These are phyloP conservation scores for Coniochaeta sp. DNA, from an alignment of 2,329 filamentous ascomycete genomes.

Conservation along the genomic window DNA sequence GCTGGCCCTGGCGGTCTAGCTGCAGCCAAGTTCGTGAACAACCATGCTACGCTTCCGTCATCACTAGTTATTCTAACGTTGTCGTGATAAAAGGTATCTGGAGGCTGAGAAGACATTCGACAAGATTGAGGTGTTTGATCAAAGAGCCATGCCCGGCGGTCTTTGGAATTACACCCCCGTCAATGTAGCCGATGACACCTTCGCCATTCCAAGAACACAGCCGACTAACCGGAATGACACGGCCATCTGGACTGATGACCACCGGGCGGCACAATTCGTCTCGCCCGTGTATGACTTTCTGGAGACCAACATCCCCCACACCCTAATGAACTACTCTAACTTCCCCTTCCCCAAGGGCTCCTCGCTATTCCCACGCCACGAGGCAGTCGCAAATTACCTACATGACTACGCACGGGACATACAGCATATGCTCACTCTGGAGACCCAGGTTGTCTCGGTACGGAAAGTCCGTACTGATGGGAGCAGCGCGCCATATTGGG, in stretches of 20 bases:
- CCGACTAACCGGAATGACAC: constrained; percentile 34
- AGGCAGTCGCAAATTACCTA: constrained; percentile 67
- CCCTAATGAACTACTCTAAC: constrained; percentile 75
- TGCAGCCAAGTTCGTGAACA: constrained; percentile 31
- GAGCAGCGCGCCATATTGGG: constrained; percentile 53
- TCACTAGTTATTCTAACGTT: constrained; percentile 16
- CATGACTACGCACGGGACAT: constrained; percentile 63
- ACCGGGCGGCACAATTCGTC: constrained; percentile 56
- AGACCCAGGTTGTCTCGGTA: constrained; percentile 51
- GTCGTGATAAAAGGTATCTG: constrained; percentile 53
- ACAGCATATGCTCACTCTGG: constrained; percentile 59
- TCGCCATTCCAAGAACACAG: constrained; percentile 19
- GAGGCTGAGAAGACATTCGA: constrained; percentile 60
- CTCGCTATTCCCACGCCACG: constrained; percentile 68
- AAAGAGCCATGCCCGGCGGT: constrained; percentile 68
- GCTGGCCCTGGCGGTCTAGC: constrained; percentile 63
- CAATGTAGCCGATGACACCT: background rate
- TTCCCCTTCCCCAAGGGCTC: constrained; percentile 54
- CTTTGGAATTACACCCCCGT: constrained; percentile 73
- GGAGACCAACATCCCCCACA: constrained; percentile 83
- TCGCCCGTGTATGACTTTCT: constrained; percentile 77
- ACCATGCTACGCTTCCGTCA: no score
- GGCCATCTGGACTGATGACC: background rate
- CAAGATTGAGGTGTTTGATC: constrained; percentile 72
- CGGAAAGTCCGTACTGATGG: constrained; percentile 28